A percentile compares a stretch with the other conserved stretches of the same genome.
These are phyloP conservation scores for Coemansia sp. DNA, from an alignment of 192 early-diverging fungal genomes.

Conservation along the genomic window DNA sequence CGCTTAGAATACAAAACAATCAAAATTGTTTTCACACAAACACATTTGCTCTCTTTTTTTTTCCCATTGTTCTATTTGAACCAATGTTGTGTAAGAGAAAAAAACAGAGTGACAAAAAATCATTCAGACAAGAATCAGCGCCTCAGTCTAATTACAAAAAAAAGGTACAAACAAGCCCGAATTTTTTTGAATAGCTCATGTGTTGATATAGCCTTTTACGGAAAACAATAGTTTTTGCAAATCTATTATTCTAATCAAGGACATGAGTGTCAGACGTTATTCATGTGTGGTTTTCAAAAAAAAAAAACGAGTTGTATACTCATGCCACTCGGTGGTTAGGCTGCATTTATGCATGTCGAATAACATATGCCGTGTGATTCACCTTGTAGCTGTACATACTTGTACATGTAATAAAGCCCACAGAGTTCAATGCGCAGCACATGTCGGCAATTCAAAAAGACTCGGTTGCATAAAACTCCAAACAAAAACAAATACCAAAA, in stretches of 20 bases:
- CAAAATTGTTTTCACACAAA: neutral
- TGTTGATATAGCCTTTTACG: neutral
- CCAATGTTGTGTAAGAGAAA: neutral
- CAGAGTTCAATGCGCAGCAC: neutral
- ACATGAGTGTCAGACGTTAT: too few relatives aligned
- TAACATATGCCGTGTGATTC: too few relatives aligned
- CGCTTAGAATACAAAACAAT: neutral
- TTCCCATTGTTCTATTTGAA: neutral
- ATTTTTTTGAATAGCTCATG: neutral
- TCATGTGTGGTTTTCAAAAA: too few relatives aligned
- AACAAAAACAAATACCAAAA: neutral
- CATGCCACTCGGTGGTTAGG: too few relatives aligned
- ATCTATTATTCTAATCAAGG: too few relatives aligned
- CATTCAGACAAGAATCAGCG: neutral
- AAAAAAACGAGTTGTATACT: too few relatives aligned
- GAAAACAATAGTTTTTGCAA: too few relatives aligned
- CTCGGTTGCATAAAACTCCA: neutral
- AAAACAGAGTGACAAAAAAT: neutral
- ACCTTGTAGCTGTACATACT: too few relatives aligned
- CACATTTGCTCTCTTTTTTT: neutral
- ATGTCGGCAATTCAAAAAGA: neutral
- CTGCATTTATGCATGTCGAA: too few relatives aligned
- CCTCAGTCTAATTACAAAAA: neutral
- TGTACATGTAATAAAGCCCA: neutral
- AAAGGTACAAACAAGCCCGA: neutral